Base-by-base conservation (phyloP, 768 basidiomycete species). In the Kwoniella heveanensis region DNA sequence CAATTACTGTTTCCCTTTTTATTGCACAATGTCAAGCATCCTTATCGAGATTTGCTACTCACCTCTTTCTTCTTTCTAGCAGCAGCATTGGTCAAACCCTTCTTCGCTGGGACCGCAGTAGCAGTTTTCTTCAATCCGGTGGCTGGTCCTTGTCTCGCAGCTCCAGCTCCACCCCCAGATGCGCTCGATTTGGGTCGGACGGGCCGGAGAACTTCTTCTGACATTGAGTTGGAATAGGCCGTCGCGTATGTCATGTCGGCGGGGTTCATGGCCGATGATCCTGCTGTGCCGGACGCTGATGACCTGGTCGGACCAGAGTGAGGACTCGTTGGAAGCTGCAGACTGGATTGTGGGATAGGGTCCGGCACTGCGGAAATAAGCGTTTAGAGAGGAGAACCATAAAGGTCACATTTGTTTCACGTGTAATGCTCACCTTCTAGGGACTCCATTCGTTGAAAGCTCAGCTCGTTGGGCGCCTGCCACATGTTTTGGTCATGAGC, bases 61-160 rank as follows among this genome's bases (percentile, higher is more conserved):
- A 90, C 90, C 73, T 84, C 85, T 37, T 89, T 84, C 69, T 92
- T 90, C 79, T 88, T 90, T 83, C 88, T 92, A 81, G 91, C 90
- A 76, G 89, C 91, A 12, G 87, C 85, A 1, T 86, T 37, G 19
- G 29, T 25, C 24, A 29, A 85, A 77, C 89, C 90, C 6, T 84
- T 81, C 73, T 90, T 91, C 21, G 77, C 83, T 1, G 76, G 81
- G 15, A 39, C 65, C 19, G 50, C 60, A 12, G 50, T 60, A n/a
- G 55, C 54, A 9, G 60, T 55, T 37, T 69, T 69, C 53, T 67
- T 72, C 36, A 68, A 46, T 77, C 86, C 68, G 22, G 73, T 62
- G 83, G 83, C 46, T 79, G 81, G 77, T 32, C 82, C 83, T n/a
- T 79, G 82, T 13, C 81, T 77, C 0, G 54, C 57, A 22, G 66